These are phyloP conservation scores for Pseudocercospora fuligena DNA, from an alignment of 2,329 filamentous ascomycete species.

Conservation along the genomic window DNA sequence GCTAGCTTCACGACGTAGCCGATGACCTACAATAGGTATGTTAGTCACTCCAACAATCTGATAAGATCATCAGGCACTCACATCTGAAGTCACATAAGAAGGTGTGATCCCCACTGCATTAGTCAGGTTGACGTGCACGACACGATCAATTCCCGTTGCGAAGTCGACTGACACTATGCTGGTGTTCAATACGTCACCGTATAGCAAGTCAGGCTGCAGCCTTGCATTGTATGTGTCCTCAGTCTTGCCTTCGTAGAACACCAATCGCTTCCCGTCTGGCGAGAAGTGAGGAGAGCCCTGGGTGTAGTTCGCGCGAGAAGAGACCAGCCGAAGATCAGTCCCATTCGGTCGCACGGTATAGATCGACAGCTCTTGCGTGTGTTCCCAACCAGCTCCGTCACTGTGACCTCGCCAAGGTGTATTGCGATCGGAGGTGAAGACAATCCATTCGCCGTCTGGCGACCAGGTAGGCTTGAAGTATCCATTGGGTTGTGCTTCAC, in stretches of 20 bases:
- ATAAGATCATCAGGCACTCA: neutral
- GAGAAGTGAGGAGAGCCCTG: constrained; percentile 17
- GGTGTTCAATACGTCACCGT: constrained; percentile 1
- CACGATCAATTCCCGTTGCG: neutral
- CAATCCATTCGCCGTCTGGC: constrained; percentile 18
- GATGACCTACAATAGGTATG: neutral
- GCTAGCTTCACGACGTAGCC: constrained; percentile 8
- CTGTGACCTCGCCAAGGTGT: constrained; percentile 58
- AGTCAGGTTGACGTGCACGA: neutral
- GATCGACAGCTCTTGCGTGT: constrained; percentile 20
- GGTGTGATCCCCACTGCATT: constrained; percentile 5
- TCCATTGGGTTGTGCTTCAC: constrained; percentile 2
- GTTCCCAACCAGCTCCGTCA: constrained; percentile 15
- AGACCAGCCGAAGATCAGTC: constrained; percentile 10
- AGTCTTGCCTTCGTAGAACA: constrained; percentile 12
- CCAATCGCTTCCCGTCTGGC: constrained; percentile 5
- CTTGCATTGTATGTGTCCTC: constrained; percentile 12
- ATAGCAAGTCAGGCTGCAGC: neutral
- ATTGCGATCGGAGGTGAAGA: constrained; percentile 22
- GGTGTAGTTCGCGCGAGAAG: neutral
- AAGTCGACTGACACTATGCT: constrained; percentile 13
- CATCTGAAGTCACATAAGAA: constrained; percentile 9
- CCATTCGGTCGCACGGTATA: constrained; percentile 21
- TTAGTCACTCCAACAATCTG: neutral
- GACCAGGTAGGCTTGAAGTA: constrained; percentile 13